These are phyloP conservation scores for Pichia manshurica DNA, from an alignment of 805 yeast genomes.

Conservation along the genomic window DNA sequence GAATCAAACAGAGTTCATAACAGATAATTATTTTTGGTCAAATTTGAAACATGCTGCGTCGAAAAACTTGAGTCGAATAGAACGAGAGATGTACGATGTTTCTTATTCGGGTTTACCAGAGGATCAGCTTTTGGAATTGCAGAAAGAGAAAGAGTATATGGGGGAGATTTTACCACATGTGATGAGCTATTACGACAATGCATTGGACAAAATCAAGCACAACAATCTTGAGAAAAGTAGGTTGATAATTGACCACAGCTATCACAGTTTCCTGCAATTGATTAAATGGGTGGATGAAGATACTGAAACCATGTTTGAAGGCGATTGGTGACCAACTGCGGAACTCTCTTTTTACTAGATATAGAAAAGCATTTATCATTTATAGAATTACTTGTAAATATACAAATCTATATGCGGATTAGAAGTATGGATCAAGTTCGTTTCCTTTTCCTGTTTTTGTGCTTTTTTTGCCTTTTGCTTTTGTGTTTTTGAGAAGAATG, in stretches of 20 bases:
- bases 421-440: too few relatives aligned
- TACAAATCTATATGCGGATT: not conserved
- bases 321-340: constrained; percentile 11
- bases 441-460: not conserved
- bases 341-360: constrained; percentile 1
- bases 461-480: not conserved
- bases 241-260: constrained; percentile 11
- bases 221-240: constrained; percentile 6
- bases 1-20: constrained; percentile 9
- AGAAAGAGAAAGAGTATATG: constrained; percentile 1
- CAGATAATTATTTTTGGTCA: constrained; percentile 10
- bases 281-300: constrained; percentile 20
- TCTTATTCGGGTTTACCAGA: not conserved
- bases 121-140: not conserved
- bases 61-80: constrained; percentile 7
- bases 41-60: constrained; percentile 8
- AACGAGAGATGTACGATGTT: constrained; percentile 2
- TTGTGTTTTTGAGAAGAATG: not conserved
- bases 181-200: constrained; percentile 14
- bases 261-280: constrained; percentile 9
- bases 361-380: not conserved
- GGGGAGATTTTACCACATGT: constrained; percentile 15
- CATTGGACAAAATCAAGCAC: constrained; percentile 11
- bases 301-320: constrained; percentile 8
- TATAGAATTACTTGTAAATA: constrained; percentile 5